Evolutionary conservation across 2,329 filamentous ascomycete genomes (phyloP), one percentile per base, ranked within the genome.

Genomic region (Colletotrichum sansevieriae): DNA sequence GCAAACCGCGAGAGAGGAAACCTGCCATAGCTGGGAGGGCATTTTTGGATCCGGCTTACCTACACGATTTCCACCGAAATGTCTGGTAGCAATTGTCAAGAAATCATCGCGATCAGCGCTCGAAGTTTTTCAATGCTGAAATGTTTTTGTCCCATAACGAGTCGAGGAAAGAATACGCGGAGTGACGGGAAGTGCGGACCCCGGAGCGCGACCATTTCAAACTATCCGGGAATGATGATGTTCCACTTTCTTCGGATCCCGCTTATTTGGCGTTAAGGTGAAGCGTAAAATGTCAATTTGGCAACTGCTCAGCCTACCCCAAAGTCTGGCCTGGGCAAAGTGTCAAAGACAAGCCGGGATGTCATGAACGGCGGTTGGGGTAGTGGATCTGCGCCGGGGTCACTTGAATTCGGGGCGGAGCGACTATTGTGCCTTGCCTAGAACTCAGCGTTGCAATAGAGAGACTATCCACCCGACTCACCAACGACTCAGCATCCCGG

Each of bases 341-440:
- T 29, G 25, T 8, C 7, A 29, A 29, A 18, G 13, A 37, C 25
- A 46, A 33, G 37, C 20, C 10, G 46, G 41, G 41, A 44, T 46
- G 29, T 43, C 25, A 46, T 49, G 3, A 54, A 55, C 22, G 25
- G n/a, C 54, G 54, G 54, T 49, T 41, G 46, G 13, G 12, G 29
- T 37, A 52, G 62, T 68, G 65, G 62, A 56, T 43, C 39, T 37
- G 51, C 37, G 15, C 41, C 65, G 62, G 65, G 51, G 49, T 56
- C 65, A 68, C 54, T 68, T 46, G 49, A 25, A 37, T 55, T 55
- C 55, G 55, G n/a, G 9, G 55, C 65, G 65, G 65, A 37, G 49
- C 41, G 65, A 68, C 25, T 49, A 47, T 68, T 68, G 49, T 37
- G 20, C 62, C 65, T 55, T 52, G 49, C 55, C 62, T 41, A 65